Conservation (phyloP, 106 monocot species). For the Xerophyta viscosa region DNA sequence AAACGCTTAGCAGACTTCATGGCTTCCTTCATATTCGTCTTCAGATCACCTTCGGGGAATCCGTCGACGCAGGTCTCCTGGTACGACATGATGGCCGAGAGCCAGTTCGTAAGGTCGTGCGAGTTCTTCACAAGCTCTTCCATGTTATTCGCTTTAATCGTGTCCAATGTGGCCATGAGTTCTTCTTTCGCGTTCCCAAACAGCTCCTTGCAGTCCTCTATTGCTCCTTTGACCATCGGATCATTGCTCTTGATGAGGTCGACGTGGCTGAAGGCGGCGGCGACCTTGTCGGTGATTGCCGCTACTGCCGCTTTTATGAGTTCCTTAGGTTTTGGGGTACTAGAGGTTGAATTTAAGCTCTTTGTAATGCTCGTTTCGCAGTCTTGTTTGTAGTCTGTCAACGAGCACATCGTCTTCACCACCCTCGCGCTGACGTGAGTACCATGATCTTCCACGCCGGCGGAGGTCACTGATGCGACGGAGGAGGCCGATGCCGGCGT, state of each 20-base stretch:
- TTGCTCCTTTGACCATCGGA: conserved; percentile 12
- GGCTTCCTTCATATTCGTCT: conserved; percentile 51
- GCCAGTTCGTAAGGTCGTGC: conserved; percentile 54
- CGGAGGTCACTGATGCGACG: too few relatives aligned
- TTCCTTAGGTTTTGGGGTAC: conserved; percentile 3
- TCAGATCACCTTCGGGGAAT: conserved; percentile 61
- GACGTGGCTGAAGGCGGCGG: background rate
- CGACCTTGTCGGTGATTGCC: conserved; percentile 5
- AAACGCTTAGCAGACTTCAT: conserved; percentile 51
- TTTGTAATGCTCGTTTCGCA: conserved; percentile 16
- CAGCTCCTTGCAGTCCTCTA: conserved; percentile 26
- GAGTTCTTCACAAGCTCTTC: background rate
- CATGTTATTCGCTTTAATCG: background rate
- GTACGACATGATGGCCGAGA: conserved; percentile 68
- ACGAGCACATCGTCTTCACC: conserved; percentile 24
- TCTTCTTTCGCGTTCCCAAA: conserved; percentile 9
- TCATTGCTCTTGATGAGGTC: conserved; percentile 2
- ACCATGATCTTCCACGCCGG: background rate
- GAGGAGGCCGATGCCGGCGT: too few relatives aligned
- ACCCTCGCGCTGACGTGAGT: conserved; percentile 8
- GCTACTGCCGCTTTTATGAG: conserved; percentile 6
- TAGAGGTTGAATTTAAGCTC: conserved; percentile 1
- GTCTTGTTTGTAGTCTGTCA: conserved; percentile 20
- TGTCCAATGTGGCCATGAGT: conserved; percentile 1
- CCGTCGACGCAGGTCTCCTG: conserved; percentile 83